These are phyloP conservation scores for Heimioporus sp. DNA, from an alignment of 768 basidiomycete genomes.

Conservation along the genomic window DNA sequence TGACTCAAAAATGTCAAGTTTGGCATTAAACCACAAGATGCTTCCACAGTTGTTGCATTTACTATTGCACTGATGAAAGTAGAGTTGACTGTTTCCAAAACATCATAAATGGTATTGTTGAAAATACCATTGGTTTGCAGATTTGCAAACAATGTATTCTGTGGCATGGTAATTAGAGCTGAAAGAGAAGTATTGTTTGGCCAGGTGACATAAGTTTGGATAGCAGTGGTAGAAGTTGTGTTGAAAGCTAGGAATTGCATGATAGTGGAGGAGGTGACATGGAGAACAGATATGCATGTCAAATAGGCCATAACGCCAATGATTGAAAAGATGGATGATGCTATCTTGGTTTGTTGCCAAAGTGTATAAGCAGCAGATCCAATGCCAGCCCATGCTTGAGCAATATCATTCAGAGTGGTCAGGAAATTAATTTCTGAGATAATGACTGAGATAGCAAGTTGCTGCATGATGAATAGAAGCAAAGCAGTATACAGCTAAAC, in stretches of 20 bases:
- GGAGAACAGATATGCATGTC: constrained; percentile 15
- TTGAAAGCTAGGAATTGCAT: constrained; percentile 18
- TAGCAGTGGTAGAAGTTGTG: not conserved
- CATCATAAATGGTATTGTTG: constrained; percentile 14
- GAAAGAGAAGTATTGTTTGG: constrained; percentile 1
- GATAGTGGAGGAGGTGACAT: constrained; percentile 19
- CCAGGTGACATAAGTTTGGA: not conserved
- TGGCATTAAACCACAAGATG: constrained; percentile 9
- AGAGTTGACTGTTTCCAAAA: not conserved
- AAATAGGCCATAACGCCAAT: constrained; percentile 19
- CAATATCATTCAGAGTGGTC: constrained; percentile 18
- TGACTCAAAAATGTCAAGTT: not conserved
- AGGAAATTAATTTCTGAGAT: constrained; percentile 8
- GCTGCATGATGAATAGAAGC: constrained; percentile 20
- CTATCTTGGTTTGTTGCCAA: constrained; percentile 14
- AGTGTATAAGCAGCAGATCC: constrained; percentile 14
- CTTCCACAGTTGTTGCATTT: constrained; percentile 10
- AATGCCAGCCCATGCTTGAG: constrained; percentile 20
- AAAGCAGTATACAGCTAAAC: constrained; percentile 13
- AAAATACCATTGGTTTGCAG: constrained; percentile 5
- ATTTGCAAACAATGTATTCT: not conserved
- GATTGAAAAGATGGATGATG: constrained; percentile 10
- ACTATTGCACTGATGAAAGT: constrained; percentile 1
- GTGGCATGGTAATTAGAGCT: not conserved
- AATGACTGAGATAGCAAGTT: constrained; percentile 5